Evolutionary conservation across 495 filamentous ascomycete species (phyloP).

Genomic region (Penicillium pulvis): DNA sequence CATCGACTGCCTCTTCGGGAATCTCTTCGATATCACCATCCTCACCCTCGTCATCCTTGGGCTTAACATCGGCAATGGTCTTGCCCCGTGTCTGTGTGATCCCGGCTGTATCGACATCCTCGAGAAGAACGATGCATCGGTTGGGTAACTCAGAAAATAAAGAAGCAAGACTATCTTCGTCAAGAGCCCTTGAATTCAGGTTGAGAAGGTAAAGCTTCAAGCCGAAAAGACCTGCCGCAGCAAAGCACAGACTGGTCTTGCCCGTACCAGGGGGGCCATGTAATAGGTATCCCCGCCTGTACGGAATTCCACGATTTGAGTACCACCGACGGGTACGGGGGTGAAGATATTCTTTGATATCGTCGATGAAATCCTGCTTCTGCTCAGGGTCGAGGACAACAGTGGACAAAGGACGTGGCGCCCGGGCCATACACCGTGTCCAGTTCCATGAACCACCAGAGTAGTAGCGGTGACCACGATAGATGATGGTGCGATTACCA

Average conservation of each 20-base stretch:
- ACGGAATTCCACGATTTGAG: conserved; percentile 63
- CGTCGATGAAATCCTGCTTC: conserved; percentile 70
- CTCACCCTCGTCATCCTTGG: conserved; percentile 2
- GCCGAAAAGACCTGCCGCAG: conserved; percentile 45
- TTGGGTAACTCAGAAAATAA: conserved; percentile 63
- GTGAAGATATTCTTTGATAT: conserved; percentile 88
- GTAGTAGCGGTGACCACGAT: conserved; percentile 49
- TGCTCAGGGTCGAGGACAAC: conserved; percentile 77
- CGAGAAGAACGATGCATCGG: conserved; percentile 50
- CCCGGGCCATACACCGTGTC: conserved; percentile 66
- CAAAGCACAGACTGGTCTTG: conserved; percentile 55
- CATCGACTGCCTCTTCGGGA: conserved; percentile 4
- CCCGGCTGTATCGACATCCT: conserved; percentile 51
- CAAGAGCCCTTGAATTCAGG: conserved; percentile 41
- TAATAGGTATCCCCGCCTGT: conserved; percentile 50
- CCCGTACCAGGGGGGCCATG: conserved; percentile 53
- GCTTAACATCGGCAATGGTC: not conserved
- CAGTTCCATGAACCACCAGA: conserved; percentile 51
- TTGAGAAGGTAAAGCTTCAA: conserved; percentile 51
- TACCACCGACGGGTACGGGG: conserved; percentile 76
- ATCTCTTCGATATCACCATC: not conserved
- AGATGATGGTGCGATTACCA: conserved; percentile 65
- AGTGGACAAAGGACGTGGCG: conserved; percentile 76
- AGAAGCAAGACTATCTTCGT: conserved; percentile 68
- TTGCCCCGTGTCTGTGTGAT: conserved; percentile 57